Evolutionary conservation across 169 alveolate species (phyloP), one percentile per base, ranked within the genome.

Genomic region (Cryptosporidium tyzzeri): DNA sequence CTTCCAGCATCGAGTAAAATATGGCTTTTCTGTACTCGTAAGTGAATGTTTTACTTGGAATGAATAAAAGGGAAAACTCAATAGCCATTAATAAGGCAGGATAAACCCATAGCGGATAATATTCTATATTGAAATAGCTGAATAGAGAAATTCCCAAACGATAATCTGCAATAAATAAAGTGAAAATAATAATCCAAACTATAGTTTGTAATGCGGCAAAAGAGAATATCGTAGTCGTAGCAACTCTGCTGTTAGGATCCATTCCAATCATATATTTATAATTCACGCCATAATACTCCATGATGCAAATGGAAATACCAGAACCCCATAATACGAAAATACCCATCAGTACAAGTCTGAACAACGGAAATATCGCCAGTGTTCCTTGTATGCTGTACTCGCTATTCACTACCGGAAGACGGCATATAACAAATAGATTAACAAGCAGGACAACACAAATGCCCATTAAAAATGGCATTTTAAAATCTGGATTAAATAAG

Each of bases 261-360:
- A 94, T 29, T 37, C 91, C 94, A 74, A 93, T 91, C 91, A 93
- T 85, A 71, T 68, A 86, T 91, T 91, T 93, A 85, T 94, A 94
- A 70, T 94, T 94, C 35, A 94, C 95, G 26, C 96, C 96, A 62
- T 92, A 93, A 21, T 69, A 71, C 69, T 94, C 96, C 91, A 94
- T 93, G 29, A 85, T 89, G 51, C 92, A 75, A 71, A 93, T 93
- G 51, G 95, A 92, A 69, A 93, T 67, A 3, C 96, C 96, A 37
- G 91, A 70, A 12, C 95, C 95, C 86, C 92, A 93, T 91, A 94
- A 84, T 35, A 93, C 84, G 12, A 93, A 31, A 10, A 92, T 71
- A 41, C 69, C 71, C 86, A 91, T 80, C 51, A 93, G 86, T 62
- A 93, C 91, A 53, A 93, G 85, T 33, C 95, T 53, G 70, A 91